Evolutionary conservation across 1,139 yeast genomes (phyloP), one percentile per base, ranked within the genome.

Genomic region (Blastobotrys serpentis): DNA sequence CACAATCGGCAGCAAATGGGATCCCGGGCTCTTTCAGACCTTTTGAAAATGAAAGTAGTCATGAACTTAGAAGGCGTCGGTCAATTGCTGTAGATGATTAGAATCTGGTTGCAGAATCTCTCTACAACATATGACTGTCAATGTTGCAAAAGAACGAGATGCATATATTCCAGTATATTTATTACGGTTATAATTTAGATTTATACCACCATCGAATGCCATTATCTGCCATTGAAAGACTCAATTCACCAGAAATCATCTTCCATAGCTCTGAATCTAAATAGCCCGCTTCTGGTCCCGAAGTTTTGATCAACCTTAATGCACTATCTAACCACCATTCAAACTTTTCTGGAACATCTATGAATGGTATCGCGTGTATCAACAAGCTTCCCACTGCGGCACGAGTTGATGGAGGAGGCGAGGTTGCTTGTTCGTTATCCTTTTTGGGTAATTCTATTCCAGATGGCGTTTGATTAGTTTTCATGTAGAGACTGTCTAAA

Each of bases 201-300:
- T 47, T 42, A 44, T 78, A 81, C 85, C 86, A 85, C 89, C 90
- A 85, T 26, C 69, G 66, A 49, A 82, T 76, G 2, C 84, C 92
- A 34, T 81, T 57, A 47, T 78, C 82, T 2, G 84, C 78, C 54
- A 86, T 69, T 54, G 79, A 78, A 49, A 81, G 70, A 55, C 82
- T 86, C 53, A 81, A 70, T 6, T 66, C 72, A 52, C 74, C 74
- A 37, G 81, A 72, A 1, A 77, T 63, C 46, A 67, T 60, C 14
- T 68, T 67, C 71, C 76, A 73, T 41, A 76, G 49, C 14, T 60
- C 60, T 14, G 64, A 64, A 36, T 66, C 63, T 32, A 77, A 56
- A 32, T 54, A 66, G 2, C 58, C 52, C 11, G 61, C 62, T 47
- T 75, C 79, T 4, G 59, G 39, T 16, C 43, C 43, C n/a, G 54